Evolutionary conservation across 2,329 filamentous ascomycete genomes (phyloP), one percentile per base, ranked within the genome.

Genomic region (Colletotrichum neosansevieriae): DNA sequence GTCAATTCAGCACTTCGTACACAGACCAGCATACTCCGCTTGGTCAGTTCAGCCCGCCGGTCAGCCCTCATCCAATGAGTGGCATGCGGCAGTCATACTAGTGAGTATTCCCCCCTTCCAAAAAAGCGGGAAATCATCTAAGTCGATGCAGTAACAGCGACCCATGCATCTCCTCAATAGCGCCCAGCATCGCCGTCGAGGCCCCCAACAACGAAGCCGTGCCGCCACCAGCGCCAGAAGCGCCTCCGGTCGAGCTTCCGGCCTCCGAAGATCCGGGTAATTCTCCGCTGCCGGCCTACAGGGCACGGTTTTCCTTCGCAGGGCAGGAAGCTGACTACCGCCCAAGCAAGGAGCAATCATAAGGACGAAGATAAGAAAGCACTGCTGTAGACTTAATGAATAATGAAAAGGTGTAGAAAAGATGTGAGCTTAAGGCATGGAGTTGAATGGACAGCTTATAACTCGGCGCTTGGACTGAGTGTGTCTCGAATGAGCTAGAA

Each of bases 281-380:
- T 47, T 79, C 78, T 19, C 76, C 77, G 13, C 72, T 79, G n/a
- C 81, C 81, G 1, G 70, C 66, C 32, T 81, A 80, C 50, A 71
- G 71, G 44, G 70, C 69, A 56, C 70, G 56, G 60, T 78, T 75
- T 44, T 81, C 77, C 10, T 82, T 77, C 76, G 65, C 71, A 29
- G 51, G 36, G 34, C 47, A 38, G 24, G 61, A 69, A 44, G 44
- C 58, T 29, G 58, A 60, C 45, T 60, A 60, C 19, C 45, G 45
- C 13, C 36, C 58, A 40, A 54, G 34, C 13, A 54, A 54, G 32
- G 51, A 54, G 17, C 32, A 19, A 24, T 17, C 34, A 21, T 54
- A 40, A 38, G 15, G 10, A 38, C 3, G 49, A 19, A 1, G 3
- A 54, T 40, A 12, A 13, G 34, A 13, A 34, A 11, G 32, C 11